Percentiles rank a stretch among this genome's conserved stretches.
phyloP scores from a whole-genome alignment of 1,284 basidiomycete species.

The Stereum hirsutum region DNA sequence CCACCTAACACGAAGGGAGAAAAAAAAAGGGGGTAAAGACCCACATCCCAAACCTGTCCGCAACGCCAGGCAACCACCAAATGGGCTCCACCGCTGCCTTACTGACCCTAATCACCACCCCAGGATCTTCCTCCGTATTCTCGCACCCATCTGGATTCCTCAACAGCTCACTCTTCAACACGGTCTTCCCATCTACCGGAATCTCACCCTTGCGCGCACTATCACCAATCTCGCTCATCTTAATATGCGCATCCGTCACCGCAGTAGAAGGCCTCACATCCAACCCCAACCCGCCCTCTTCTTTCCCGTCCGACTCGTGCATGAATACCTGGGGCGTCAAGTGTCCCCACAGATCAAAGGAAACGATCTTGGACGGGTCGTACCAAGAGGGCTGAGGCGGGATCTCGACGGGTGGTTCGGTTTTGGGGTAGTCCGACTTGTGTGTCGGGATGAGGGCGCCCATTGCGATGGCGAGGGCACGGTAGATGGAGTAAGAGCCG shows the following conservation, averaged over 20 bases:
- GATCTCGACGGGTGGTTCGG: conserved; percentile 83
- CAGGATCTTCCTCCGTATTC: conserved; percentile 59
- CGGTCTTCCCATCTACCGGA: conserved; percentile 76
- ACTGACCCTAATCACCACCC: conserved; percentile 80
- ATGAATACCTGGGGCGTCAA: conserved; percentile 76
- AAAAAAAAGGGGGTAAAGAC: conserved; percentile 24
- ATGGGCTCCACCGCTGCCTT: conserved; percentile 91
- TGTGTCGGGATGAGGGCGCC: conserved; percentile 80
- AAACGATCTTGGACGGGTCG: conserved; percentile 79
- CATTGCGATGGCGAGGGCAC: conserved; percentile 87
- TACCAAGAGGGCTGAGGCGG: conserved; percentile 80
- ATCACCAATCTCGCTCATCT: conserved; percentile 88
- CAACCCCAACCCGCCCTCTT: no score
- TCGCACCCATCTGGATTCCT: conserved; percentile 50
- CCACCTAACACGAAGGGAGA: no score
- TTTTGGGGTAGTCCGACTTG: conserved; percentile 82
- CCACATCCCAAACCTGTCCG: conserved; percentile 81
- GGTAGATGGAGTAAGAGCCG: conserved; percentile 92
- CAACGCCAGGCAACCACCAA: conserved; percentile 94
- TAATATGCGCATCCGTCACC: conserved; percentile 83
- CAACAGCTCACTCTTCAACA: conserved; percentile 54
- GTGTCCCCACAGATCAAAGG: conserved; percentile 94
- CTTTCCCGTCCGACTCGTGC: conserved; percentile 48
- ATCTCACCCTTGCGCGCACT: conserved; percentile 68
- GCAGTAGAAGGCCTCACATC: conserved; percentile 89